Evolutionary conservation across 768 basidiomycete species (phyloP).

Genomic region (Boletus vinaceobasis): DNA sequence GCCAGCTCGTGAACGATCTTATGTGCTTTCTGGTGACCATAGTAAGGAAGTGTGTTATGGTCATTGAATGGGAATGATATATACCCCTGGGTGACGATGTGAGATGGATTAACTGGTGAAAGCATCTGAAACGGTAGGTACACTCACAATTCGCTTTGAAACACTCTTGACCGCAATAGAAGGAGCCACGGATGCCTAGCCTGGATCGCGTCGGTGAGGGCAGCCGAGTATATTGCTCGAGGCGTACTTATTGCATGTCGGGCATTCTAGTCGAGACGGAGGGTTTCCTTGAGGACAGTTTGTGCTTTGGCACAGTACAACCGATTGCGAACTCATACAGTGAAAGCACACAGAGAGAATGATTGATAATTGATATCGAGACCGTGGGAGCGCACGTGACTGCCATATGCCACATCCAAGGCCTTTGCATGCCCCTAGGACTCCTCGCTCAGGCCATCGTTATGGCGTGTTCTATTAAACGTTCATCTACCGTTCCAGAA

Average conservation of each 20-base stretch:
- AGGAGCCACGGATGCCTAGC: slow-evolving; percentile 77
- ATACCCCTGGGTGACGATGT: slow-evolving; percentile 23
- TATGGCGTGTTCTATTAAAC: background rate
- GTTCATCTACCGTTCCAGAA: slow-evolving; percentile 1
- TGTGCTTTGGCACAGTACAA: slow-evolving; percentile 62
- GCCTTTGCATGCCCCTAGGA: too few species aligned
- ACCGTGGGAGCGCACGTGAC: slow-evolving; percentile 18
- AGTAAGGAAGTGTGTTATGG: background rate
- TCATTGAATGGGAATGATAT: background rate
- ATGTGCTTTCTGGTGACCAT: slow-evolving; percentile 64
- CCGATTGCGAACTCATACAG: slow-evolving; percentile 36
- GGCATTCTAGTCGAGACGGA: slow-evolving; percentile 84
- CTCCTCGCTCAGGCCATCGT: background rate
- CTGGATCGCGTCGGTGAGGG: slow-evolving; percentile 37
- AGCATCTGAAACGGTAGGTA: background rate
- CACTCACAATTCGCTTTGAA: slow-evolving; percentile 91
- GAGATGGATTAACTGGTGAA: background rate
- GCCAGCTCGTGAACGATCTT: slow-evolving; percentile 72
- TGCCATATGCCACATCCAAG: too few species aligned
- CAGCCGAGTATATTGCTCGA: background rate
- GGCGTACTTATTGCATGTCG: slow-evolving; percentile 86
- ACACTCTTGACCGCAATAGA: slow-evolving; percentile 94
- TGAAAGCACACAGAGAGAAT: background rate
- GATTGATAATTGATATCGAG: background rate
- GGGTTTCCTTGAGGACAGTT: slow-evolving; percentile 79